Conservation (phyloP, 2,329 filamentous ascomycete genomes). For the Ceratocystiopsis brevicomis region DNA sequence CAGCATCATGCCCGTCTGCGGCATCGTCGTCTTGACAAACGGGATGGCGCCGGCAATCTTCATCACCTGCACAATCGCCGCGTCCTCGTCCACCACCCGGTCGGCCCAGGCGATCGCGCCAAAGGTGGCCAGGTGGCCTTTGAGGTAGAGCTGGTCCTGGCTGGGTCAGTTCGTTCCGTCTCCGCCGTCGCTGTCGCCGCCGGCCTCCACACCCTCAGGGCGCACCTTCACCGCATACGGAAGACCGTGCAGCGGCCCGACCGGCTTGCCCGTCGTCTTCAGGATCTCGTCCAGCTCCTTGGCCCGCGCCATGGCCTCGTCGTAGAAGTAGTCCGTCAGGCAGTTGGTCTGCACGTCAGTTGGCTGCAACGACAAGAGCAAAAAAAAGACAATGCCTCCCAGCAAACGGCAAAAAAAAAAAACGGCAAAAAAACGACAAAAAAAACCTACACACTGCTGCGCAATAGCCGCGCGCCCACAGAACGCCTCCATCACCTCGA, state of each 20-base stretch:
- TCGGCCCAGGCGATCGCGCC: conserved; percentile 2
- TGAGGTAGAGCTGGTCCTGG: conserved; percentile 3
- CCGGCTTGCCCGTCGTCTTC: conserved; percentile 12
- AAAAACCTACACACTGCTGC: conserved; percentile 1
- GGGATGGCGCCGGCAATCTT: conserved; percentile 12
- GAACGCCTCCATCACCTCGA: conserved; percentile 3
- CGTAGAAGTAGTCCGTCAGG: conserved; percentile 22
- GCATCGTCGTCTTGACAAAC: conserved; percentile 10
- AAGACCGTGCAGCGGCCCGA: conserved; percentile 22
- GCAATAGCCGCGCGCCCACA: conserved; percentile 4
- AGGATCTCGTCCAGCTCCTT: conserved; percentile 16
- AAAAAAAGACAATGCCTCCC: no score
- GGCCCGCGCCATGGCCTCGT: conserved; percentile 15
- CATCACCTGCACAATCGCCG: conserved; percentile 11
- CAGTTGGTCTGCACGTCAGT: conserved; percentile 19
- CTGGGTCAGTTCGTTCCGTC: no score
- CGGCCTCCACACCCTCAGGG: no score
- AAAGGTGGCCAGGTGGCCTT: conserved; percentile 3
- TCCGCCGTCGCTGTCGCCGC: no score
- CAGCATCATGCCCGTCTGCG: conserved; percentile 12
- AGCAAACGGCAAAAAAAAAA: no score
- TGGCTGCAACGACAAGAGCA: no score
- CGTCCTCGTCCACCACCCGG: conserved; percentile 6
- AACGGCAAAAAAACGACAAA: no score
- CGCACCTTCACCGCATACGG: conserved; percentile 28